Evolutionary conservation across 495 filamentous ascomycete species (phyloP).

Genomic region (Hypoxylon trugodes): DNA sequence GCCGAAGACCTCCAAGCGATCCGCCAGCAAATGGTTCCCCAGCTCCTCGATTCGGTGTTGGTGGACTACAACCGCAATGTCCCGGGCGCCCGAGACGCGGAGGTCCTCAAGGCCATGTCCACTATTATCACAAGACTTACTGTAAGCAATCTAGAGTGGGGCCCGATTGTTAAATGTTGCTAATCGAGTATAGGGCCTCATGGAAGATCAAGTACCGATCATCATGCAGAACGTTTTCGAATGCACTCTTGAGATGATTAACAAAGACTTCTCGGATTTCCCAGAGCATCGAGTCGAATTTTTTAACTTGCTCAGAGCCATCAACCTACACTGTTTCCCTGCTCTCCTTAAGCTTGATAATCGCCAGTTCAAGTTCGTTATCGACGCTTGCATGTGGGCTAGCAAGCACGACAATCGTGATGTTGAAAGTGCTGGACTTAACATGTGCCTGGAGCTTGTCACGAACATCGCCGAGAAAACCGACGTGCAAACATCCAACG

Average conservation of each 20-base stretch:
- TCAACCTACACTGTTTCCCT: conserved; percentile 96
- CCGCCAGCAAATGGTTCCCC: conserved; percentile 90
- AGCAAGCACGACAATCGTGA: conserved; percentile 99
- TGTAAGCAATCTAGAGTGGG: conserved; percentile 65
- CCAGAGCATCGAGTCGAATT: conserved; percentile 98
- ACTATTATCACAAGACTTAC: conserved; percentile 95
- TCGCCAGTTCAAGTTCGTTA: conserved; percentile 98
- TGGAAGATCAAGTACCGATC: conserved; percentile 96
- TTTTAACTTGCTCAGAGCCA: conserved; percentile 93
- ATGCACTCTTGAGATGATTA: conserved; percentile 99
- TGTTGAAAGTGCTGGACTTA: conserved; percentile 96
- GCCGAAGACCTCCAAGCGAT: conserved; percentile 95
- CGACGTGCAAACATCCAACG: conserved; percentile 81
- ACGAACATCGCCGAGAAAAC: conserved; percentile 94
- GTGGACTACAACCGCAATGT: conserved; percentile 98
- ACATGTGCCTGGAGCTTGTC: conserved; percentile 98
- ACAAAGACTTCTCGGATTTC: conserved; percentile 99
- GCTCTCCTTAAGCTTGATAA: conserved; percentile 92
- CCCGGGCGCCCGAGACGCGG: conserved; percentile 92
- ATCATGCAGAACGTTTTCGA: conserved; percentile 99
- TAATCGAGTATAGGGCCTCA: conserved; percentile 66
- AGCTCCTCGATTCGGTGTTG: conserved; percentile 92
- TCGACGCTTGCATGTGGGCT: conserved; percentile 99
- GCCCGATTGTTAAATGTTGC: conserved; percentile 1
- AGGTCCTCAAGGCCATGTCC: conserved; percentile 97